These are phyloP conservation scores for Ganoderma resinaceum DNA, from an alignment of 1,284 basidiomycete species.

Conservation along the genomic window DNA sequence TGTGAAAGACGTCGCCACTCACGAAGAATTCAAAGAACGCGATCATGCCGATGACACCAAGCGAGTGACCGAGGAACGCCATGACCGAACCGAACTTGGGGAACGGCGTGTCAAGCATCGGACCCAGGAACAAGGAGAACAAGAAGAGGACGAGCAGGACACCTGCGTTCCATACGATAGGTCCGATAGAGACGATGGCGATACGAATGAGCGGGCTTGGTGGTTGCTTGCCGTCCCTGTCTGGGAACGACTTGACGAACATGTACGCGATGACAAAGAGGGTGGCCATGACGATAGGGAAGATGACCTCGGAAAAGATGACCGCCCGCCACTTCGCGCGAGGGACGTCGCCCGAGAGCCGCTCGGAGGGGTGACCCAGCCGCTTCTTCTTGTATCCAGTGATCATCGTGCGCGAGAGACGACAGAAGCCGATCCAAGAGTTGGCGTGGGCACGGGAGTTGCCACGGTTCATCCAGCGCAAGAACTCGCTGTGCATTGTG, in stretches of 20 bases:
- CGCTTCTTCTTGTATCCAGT: slow-evolving; percentile 98
- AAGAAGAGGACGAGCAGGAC: slow-evolving; percentile 89
- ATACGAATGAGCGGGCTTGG: slow-evolving; percentile 89
- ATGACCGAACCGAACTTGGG: slow-evolving; percentile 90
- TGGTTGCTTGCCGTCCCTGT: slow-evolving; percentile 67
- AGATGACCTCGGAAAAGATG: slow-evolving; percentile 86
- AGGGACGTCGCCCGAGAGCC: slow-evolving; percentile 90
- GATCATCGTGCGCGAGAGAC: slow-evolving; percentile 92
- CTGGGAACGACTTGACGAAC: slow-evolving; percentile 87
- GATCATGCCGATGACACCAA: slow-evolving; percentile 85
- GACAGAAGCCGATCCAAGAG: slow-evolving; percentile 98
- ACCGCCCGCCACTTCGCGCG: slow-evolving; percentile 92
- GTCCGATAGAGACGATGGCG: slow-evolving; percentile 92
- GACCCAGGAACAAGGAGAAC: slow-evolving; percentile 91
- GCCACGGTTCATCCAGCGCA: slow-evolving; percentile 97
- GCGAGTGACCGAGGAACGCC: slow-evolving; percentile 85
- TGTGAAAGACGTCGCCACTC: slow-evolving; percentile 38
- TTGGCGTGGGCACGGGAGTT: slow-evolving; percentile 97
- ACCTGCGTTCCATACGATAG: slow-evolving; percentile 95
- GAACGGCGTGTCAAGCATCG: slow-evolving; percentile 85
- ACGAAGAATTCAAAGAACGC: slow-evolving; percentile 96
- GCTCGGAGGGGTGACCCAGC: slow-evolving; percentile 93
- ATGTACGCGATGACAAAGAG: slow-evolving; percentile 91
- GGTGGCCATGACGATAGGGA: slow-evolving; percentile 84
- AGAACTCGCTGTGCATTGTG: slow-evolving; percentile 76